Evolutionary conservation across 306 rosid species (phyloP).

Genomic region (Casuarina cunninghamiana): DNA sequence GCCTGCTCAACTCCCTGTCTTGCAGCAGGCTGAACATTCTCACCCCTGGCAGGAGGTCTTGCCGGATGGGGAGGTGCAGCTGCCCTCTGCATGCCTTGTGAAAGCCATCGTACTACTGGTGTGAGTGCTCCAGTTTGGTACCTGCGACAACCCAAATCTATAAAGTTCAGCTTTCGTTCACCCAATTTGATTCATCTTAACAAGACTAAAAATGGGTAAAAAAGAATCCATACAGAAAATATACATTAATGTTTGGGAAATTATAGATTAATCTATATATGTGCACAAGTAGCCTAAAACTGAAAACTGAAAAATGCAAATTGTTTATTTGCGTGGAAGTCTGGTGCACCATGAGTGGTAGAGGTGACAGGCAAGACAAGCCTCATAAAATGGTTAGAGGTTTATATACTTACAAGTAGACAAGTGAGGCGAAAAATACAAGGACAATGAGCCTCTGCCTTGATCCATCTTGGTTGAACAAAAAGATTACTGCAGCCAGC

Average conservation of each 20-base stretch:
- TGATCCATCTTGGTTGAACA: slow-evolving; percentile 98
- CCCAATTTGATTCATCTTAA: not conserved
- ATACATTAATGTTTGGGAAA: too few species aligned
- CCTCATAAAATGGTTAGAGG: not conserved
- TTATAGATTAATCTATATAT: too few species aligned
- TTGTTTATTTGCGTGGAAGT: not conserved
- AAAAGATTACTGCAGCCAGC: slow-evolving; percentile 89
- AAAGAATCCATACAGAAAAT: not conserved
- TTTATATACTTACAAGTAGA: slow-evolving; percentile 73
- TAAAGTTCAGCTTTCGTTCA: slow-evolving; percentile 29
- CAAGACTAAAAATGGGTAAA: not conserved
- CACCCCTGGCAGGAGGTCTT: slow-evolving; percentile 78
- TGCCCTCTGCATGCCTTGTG: slow-evolving; percentile 94
- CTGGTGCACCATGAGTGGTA: slow-evolving; percentile 7
- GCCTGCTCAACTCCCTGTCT: slow-evolving; percentile 64
- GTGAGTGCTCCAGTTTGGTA: slow-evolving; percentile 95
- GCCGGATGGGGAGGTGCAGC: slow-evolving; percentile 89
- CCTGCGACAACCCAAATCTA: slow-evolving; percentile 44
- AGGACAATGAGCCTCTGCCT: slow-evolving; percentile 84
- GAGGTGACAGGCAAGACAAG: slow-evolving; percentile 10
- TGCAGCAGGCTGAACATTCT: slow-evolving; percentile 62
- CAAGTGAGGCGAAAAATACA: slow-evolving; percentile 72
- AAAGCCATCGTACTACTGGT: slow-evolving; percentile 84
- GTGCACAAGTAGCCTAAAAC: not conserved
- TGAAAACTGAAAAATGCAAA: not conserved